Evolutionary conservation across 768 basidiomycete species (phyloP).

Genomic region (Leccinum obscurum): DNA sequence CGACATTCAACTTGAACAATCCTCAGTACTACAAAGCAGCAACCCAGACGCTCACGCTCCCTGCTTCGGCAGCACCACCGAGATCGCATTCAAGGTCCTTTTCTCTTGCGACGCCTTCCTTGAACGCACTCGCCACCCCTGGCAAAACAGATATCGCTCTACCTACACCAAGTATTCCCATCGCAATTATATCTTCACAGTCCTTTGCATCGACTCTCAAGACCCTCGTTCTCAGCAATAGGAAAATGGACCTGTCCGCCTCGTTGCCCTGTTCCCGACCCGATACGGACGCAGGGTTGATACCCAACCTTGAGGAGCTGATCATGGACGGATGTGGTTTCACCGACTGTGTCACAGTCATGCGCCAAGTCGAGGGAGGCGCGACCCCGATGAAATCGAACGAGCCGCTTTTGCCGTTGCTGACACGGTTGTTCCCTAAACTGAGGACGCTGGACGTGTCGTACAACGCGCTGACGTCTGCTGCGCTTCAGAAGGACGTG

Average conservation of each 20-base stretch:
- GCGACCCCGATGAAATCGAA: slow-evolving; percentile 43
- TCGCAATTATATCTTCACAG: slow-evolving; percentile 59
- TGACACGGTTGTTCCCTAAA: slow-evolving; percentile 69
- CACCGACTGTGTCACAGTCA: slow-evolving; percentile 54
- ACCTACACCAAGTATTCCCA: slow-evolving; percentile 67
- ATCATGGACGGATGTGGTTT: slow-evolving; percentile 73
- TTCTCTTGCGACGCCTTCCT: slow-evolving; percentile 44
- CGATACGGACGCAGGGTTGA: slow-evolving; percentile 37
- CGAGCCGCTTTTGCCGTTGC: slow-evolving; percentile 56
- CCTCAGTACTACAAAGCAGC: slow-evolving; percentile 59
- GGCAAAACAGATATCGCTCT: slow-evolving; percentile 48
- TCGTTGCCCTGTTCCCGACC: slow-evolving; percentile 44
- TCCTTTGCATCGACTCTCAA: slow-evolving; percentile 60
- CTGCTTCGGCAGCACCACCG: slow-evolving; percentile 55
- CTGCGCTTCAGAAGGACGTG: slow-evolving; percentile 47
- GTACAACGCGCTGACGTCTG: slow-evolving; percentile 66
- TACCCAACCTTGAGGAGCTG: slow-evolving; percentile 75
- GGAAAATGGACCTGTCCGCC: slow-evolving; percentile 68
- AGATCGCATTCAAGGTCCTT: slow-evolving; percentile 60
- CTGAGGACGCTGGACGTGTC: slow-evolving; percentile 70
- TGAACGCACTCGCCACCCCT: slow-evolving; percentile 4
- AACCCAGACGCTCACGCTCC: slow-evolving; percentile 63
- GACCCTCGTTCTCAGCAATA: slow-evolving; percentile 58
- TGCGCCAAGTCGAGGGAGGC: slow-evolving; percentile 34
- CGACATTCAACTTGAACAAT: slow-evolving; percentile 40